A percentile compares a stretch with the other conserved stretches of the same genome.
Evolutionary conservation across 176 grass and related monocot species (phyloP).

Genomic region (Luzula sylvatica): DNA sequence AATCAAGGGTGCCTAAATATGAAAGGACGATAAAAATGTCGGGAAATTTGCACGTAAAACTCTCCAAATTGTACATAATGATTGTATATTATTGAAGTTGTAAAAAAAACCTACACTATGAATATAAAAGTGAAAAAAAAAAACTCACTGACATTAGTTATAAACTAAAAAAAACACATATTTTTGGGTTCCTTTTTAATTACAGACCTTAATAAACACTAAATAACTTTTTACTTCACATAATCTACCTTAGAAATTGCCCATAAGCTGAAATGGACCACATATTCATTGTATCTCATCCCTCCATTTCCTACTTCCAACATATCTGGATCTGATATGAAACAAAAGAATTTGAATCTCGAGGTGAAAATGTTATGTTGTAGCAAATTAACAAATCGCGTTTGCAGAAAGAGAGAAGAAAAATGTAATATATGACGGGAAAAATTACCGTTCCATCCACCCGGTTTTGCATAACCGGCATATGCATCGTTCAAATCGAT

Average conservation of each 20-base stretch:
- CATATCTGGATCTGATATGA: slow-evolving; percentile 43
- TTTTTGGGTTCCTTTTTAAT: too few relatives aligned
- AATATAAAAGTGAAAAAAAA: slow-evolving; percentile 17
- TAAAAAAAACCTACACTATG: too few relatives aligned
- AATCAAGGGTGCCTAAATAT: slow-evolving; percentile 54
- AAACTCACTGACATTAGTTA: not conserved
- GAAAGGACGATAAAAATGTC: too few relatives aligned
- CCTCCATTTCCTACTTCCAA: slow-evolving; percentile 83
- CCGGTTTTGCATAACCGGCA: slow-evolving; percentile 40
- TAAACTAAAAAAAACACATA: not conserved
- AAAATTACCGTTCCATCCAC: slow-evolving; percentile 60
- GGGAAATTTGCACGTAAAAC: too few relatives aligned
- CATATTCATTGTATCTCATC: slow-evolving; percentile 52
- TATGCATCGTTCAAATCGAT: slow-evolving; percentile 43
- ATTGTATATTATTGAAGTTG: too few relatives aligned
- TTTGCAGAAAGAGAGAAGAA: not conserved
- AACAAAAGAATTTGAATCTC: not conserved
- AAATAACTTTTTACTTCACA: not conserved
- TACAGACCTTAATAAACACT: too few relatives aligned
- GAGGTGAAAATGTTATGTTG: not conserved
- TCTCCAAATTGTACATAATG: too few relatives aligned
- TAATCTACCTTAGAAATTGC: slow-evolving; percentile 50
- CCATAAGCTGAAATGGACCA: slow-evolving; percentile 77
- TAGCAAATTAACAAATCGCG: not conserved
- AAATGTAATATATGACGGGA: not conserved